A percentile compares a stretch with the other conserved stretches of the same genome.
Evolutionary conservation across 2,329 filamentous ascomycete species (phyloP).

Genomic region (Aspergillus floridensis): DNA sequence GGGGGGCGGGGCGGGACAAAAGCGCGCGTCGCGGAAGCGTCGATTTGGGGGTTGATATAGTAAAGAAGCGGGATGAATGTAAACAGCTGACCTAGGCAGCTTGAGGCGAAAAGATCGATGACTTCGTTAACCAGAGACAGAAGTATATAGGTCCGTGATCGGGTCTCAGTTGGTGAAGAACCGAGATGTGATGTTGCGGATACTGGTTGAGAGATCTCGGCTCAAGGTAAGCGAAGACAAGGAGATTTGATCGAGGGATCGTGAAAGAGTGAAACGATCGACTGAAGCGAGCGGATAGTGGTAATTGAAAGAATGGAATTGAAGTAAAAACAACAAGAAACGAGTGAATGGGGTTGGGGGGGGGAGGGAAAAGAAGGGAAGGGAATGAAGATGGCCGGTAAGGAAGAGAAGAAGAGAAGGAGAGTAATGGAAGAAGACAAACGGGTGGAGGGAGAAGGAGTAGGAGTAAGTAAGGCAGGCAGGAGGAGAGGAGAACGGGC

Average conservation of each 20-base stretch:
- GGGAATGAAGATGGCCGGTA: slow-evolving; percentile 27
- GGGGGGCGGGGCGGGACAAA: slow-evolving; percentile 22
- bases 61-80: slow-evolving; percentile 22
- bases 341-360: slow-evolving; percentile 29
- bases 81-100: slow-evolving; percentile 42
- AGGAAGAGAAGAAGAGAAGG: slow-evolving; percentile 15
- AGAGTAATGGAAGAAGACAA: slow-evolving; percentile 17
- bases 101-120: slow-evolving; percentile 22
- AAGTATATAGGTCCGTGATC: slow-evolving; percentile 19
- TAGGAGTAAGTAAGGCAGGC: slow-evolving; percentile 9
- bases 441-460: slow-evolving; percentile 13
- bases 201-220: slow-evolving; percentile 17
- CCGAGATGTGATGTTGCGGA: slow-evolving; percentile 20
- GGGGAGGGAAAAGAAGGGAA: slow-evolving; percentile 25
- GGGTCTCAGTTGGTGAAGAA: slow-evolving; percentile 8
- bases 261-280: slow-evolving; percentile 54
- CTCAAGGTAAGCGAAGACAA: slow-evolving; percentile 36
- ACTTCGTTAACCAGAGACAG: slow-evolving; percentile 16
- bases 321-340: slow-evolving; percentile 29
- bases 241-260: slow-evolving; percentile 39
- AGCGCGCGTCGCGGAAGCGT: slow-evolving; percentile 39
- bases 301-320: slow-evolving; percentile 26
- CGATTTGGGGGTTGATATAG: slow-evolving; percentile 14
- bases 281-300: slow-evolving; percentile 36
- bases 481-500: background rate